Percentiles rank a stretch among this genome's conserved stretches.
Conservation (phyloP, 352 stramenopile genomes). For the Globisporangium camurandrum region DNA sequence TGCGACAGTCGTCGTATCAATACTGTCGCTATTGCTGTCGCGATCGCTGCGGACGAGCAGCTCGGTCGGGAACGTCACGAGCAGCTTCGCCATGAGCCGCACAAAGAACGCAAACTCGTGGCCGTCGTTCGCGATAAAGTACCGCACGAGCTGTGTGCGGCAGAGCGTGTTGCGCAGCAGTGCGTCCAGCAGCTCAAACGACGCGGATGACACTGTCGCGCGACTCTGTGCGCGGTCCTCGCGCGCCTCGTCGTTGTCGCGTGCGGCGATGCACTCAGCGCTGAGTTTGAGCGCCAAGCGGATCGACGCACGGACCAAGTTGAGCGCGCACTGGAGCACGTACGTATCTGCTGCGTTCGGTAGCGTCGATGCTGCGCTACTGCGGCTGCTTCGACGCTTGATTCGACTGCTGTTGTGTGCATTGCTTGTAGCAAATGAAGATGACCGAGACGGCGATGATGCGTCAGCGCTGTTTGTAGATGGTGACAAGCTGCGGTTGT, state of each 20-base stretch:
- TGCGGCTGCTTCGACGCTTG: neutral
- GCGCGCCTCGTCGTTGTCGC: slow-evolving; percentile 18
- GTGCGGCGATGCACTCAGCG: slow-evolving; percentile 45
- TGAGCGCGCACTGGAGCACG: slow-evolving; percentile 50
- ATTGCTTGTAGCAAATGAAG: too few species aligned
- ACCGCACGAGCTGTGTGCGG: slow-evolving; percentile 36
- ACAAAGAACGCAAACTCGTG: slow-evolving; percentile 69
- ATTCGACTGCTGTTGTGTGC: too few species aligned
- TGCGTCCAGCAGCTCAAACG: slow-evolving; percentile 42
- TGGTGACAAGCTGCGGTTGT: too few species aligned
- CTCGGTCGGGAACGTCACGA: slow-evolving; percentile 42
- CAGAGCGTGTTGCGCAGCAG: slow-evolving; percentile 45
- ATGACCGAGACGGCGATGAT: too few species aligned
- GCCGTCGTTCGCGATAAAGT: slow-evolving; percentile 49
- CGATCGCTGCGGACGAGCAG: neutral
- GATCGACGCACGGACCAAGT: slow-evolving; percentile 47
- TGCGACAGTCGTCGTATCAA: slow-evolving; percentile 15
- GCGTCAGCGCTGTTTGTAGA: too few species aligned
- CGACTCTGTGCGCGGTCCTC: slow-evolving; percentile 12
- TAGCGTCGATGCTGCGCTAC: slow-evolving; percentile 1
- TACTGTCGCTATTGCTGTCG: neutral
- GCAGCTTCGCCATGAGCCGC: slow-evolving; percentile 52
- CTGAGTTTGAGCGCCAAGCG: slow-evolving; percentile 60
- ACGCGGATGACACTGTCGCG: slow-evolving; percentile 27
- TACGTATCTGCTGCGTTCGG: slow-evolving; percentile 29